A percentile compares a stretch with the other conserved stretches of the same genome.
Conservation (phyloP, 345 rosid genomes). For the Xanthoceras sorbifolium region DNA sequence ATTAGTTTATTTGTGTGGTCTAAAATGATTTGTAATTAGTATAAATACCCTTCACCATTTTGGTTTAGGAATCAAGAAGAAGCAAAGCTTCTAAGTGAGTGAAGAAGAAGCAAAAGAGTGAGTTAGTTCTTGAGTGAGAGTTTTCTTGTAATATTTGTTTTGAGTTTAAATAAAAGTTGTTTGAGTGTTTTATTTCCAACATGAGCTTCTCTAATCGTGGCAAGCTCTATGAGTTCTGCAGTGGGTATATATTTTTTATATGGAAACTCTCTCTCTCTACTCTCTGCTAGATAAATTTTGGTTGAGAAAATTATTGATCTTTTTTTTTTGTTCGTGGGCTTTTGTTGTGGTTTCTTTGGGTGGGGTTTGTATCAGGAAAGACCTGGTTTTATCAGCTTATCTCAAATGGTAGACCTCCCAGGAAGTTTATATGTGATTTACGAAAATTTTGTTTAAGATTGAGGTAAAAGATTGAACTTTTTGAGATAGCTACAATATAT, state of each 20-base stretch:
- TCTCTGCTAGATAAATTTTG: slow-evolving; percentile 1
- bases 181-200: too few species aligned
- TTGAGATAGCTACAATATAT: neutral
- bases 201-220: slow-evolving; percentile 80
- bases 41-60: too few species aligned
- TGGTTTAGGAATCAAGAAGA: too few species aligned
- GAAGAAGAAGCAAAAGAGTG: too few species aligned
- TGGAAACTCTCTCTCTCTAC: neutral
- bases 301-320: neutral
- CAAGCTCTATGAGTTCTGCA: slow-evolving; percentile 81
- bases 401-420: slow-evolving; percentile 7
- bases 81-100: too few species aligned
- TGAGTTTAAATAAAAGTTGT: too few species aligned
- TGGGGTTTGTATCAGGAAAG: neutral
- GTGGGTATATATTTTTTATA: slow-evolving; percentile 41
- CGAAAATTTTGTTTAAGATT: too few species aligned
- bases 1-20: too few species aligned
- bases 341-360: slow-evolving; percentile 7
- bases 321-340: slow-evolving; percentile 8
- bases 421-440: neutral
- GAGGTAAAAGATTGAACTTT: neutral
- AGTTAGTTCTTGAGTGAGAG: too few species aligned
- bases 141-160: too few species aligned
- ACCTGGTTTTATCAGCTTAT: slow-evolving; percentile 5
- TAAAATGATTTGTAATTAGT: too few species aligned